Base-by-base conservation (phyloP, 1,284 basidiomycete species). In the Coniferiporia sulphurascens region DNA sequence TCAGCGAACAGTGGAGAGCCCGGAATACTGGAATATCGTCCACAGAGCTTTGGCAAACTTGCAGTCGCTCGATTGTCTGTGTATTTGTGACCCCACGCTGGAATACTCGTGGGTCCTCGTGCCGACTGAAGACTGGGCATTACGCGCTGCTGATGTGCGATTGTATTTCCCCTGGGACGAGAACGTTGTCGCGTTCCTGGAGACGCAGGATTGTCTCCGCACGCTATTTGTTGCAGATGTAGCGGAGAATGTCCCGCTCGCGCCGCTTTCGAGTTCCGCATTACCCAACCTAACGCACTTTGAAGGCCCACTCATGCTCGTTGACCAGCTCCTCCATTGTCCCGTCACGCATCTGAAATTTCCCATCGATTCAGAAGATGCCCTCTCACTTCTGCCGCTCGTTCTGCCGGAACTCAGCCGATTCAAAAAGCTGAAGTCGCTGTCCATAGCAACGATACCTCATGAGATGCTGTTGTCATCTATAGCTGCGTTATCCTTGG, bases 301-400 rank as follows among this genome's bases (percentile, higher is more conserved):
- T 17, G 61, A 62, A 43, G 61, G 61, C 34, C 58, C 61, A 9
- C 49, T 62, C 13, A 22, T 59, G 27, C n/a, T 59, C 12, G 49
- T 53, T 3, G 56, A 58, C 22, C 56, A 58, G 32, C 52, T 62
- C 13, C 44, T 54, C 9, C 56, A 55, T 35, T 62, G 56, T 17
- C 55, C 55, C 3, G n/a, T 56, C 27, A 62, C 60, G 35, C 56
- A 58, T n/a, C 48, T 62, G 34, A 62, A 62, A 22, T 50, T 59
- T 27, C 46, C 48, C 13, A 32, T 62, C 5, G 57, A 52, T 17
- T 35, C 58, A 5, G 61, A 59, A 53, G 61, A 62, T 17, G 61
- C 48, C 4, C 21, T 59, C 19, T 55, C 54, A 3, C 48, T 59
- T 21, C 49, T 62, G 9, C 61, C 61, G 9, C 43, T 55, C 17